Evolutionary conservation across 257 asterid genomes (phyloP).

Genomic region (Rubia yunnanensis): DNA sequence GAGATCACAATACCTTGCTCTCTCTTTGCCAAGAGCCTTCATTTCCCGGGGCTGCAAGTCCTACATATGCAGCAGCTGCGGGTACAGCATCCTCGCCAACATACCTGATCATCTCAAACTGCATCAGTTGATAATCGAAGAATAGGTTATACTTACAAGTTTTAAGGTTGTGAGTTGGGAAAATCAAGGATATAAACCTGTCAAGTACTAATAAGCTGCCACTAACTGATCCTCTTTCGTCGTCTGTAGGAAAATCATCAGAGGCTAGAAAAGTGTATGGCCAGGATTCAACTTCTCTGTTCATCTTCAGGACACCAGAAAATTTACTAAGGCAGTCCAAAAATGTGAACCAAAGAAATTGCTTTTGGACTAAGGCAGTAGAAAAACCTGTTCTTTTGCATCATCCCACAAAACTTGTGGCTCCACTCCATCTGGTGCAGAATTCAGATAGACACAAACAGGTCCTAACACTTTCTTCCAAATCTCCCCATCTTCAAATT

Average conservation of each 20-base stretch:
- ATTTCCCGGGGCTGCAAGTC: constrained; percentile 22
- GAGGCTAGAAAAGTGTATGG: constrained; percentile 32
- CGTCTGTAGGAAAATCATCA: constrained; percentile 21
- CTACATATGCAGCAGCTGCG: constrained; percentile 25
- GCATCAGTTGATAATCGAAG: not conserved
- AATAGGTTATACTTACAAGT: not conserved
- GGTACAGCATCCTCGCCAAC: constrained; percentile 15
- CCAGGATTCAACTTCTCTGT: constrained; percentile 25
- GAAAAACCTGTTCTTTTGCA: constrained; percentile 27
- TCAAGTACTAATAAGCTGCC: constrained; percentile 25
- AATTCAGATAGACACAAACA: constrained; percentile 29
- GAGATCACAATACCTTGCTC: constrained; percentile 16
- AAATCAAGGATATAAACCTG: constrained; percentile 20
- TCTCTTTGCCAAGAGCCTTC: constrained; percentile 34
- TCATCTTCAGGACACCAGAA: constrained; percentile 17
- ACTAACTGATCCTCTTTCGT: constrained; percentile 24
- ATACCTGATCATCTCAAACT: constrained; percentile 12
- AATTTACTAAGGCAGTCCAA: not conserved
- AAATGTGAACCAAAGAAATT: not conserved
- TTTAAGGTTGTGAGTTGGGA: not conserved
- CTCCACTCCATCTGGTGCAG: constrained; percentile 13
- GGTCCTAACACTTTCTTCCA: constrained; percentile 42
- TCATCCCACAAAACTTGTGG: constrained; percentile 27
- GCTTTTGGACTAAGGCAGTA: not conserved
- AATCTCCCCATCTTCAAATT: constrained; percentile 24